Base-by-base conservation (phyloP, 2,329 filamentous ascomycete genomes). In the Cryphonectria carpinicola region DNA sequence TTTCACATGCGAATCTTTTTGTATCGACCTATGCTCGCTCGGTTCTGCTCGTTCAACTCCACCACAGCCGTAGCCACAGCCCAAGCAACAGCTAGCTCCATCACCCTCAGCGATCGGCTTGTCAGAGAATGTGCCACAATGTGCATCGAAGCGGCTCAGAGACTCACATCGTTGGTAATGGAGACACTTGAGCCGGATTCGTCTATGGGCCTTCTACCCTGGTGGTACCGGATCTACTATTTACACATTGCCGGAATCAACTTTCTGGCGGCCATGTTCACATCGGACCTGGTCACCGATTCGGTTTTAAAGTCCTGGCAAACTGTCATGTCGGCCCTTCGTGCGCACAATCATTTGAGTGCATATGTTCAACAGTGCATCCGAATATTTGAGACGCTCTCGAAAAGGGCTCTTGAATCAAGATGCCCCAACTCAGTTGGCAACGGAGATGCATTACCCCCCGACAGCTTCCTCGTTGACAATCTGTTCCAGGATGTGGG, bases 281-380 rank as follows among this genome's bases (percentile, higher is more conserved):
- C 28, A 37, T 58, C 74, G 3, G 76, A 78, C 4, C 68, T 78
- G n/a, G 78, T 74, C 61, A 77, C 73, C 0, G 67, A 73, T n/a
- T 74, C 74, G 14, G 74, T 77, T 14, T 67, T 74, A 28, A 70
- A 72, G 67, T 77, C 76, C 1, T 79, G 77, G 77, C 41, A 72
- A 25, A 71, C 43, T 46, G 71, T 75, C 25, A 65, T 77, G 62
- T 67, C 71, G 14, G 71, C 70, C 14, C 71, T 78, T 22, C 70
- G 74, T 41, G 68, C 73, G 32, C 74, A 79, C 72, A 62, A 74
- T 41, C 74, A 75, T 66, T 63, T 75, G 49, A 75, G 74, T 61
- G 49, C 43, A 25, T 75, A 72, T 68, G 65, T 75, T 3, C 72
- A 72, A 28, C 66, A 74, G 35, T 75, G 72, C 54, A 64, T 76